phyloP scores from a whole-genome alignment of 108 stramenopile genomes.

The Cyclotella distinguenda region DNA sequence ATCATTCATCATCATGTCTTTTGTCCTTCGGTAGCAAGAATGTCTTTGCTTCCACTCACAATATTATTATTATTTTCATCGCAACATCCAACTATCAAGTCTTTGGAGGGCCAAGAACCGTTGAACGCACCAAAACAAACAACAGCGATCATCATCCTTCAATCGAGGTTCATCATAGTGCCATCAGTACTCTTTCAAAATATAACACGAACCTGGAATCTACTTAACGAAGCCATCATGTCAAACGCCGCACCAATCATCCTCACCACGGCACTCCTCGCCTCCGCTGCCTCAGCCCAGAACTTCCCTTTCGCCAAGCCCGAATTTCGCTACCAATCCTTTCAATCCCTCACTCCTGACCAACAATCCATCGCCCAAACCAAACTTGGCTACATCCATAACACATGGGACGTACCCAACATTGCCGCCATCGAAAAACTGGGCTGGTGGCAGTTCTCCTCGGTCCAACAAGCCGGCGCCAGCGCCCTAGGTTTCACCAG shows the following conservation, averaged over 20 bases:
- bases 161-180: too few relatives aligned
- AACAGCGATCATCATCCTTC: too few relatives aligned
- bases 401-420: constrained; percentile 40
- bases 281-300: not conserved
- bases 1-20: too few relatives aligned
- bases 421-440: constrained; percentile 20
- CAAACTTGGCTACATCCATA: constrained; percentile 24
- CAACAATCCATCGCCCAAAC: constrained; percentile 26
- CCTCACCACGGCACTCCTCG: constrained; percentile 8
- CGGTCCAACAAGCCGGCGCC: constrained; percentile 26
- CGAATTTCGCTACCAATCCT: constrained; percentile 32
- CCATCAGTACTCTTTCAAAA: too few relatives aligned
- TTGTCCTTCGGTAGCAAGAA: too few relatives aligned
- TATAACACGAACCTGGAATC: too few relatives aligned
- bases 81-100: too few relatives aligned
- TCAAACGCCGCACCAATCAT: not conserved
- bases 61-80: too few relatives aligned
- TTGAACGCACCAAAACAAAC: too few relatives aligned
- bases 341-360: constrained; percentile 15
- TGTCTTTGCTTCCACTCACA: too few relatives aligned
- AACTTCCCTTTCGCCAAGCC: not conserved
- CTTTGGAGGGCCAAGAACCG: too few relatives aligned
- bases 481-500: constrained; percentile 33
- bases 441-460: constrained; percentile 29
- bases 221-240: constrained; percentile 1